Base-by-base conservation (phyloP, 371 early-diverging fungal species). In the Mortierella polycephala region DNA sequence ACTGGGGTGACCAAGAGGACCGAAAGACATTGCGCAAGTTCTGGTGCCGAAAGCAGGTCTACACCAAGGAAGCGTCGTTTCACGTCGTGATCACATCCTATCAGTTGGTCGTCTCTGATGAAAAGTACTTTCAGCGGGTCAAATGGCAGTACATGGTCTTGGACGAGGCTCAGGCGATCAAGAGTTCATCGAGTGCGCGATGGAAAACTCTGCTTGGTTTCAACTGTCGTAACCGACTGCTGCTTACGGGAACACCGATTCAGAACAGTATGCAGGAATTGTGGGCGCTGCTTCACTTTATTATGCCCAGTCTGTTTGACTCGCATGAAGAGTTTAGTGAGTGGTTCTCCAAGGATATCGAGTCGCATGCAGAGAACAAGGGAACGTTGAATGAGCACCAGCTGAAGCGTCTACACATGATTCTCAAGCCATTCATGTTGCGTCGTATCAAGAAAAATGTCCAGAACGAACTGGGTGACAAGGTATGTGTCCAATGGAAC, bases 81-180 rank as follows among this genome's bases (percentile, higher is more conserved):
- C 96, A 98, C 80, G 94, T 98, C 51, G 88, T 98, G 8, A 90
- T 99, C 64, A 99, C 99, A 0, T 93, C 93, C 66, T 99, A 99
- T 80, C 97, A 98, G 82, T 84, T 98, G 69, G 93, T 86, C 66
- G 90, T 97, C 14, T 86, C 92, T 30, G 99, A 99, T 74, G 92
- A 94, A 49, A 88, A 89, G 55, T 93, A 95, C 69, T 91, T 99
- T 61, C 91, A 90, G 71, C 89, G 94, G 39, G 90, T 96, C 67
- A 96, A 95, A 81, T 99, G 98, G 98, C 96, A 98, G 85, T 99
- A 98, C 81, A 96, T 99, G 98, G 91, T 99, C 56, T 85, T 98
- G 37, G 99, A 99, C 84, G 99, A 98, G 84, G 99, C 99, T 5
- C 98, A 98, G 75, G 98, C 98, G 11, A 98, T 99, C 80, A 99